Evolutionary conservation across 75 land plant species (phyloP).

Genomic region (Pinus tabuliformis): DNA sequence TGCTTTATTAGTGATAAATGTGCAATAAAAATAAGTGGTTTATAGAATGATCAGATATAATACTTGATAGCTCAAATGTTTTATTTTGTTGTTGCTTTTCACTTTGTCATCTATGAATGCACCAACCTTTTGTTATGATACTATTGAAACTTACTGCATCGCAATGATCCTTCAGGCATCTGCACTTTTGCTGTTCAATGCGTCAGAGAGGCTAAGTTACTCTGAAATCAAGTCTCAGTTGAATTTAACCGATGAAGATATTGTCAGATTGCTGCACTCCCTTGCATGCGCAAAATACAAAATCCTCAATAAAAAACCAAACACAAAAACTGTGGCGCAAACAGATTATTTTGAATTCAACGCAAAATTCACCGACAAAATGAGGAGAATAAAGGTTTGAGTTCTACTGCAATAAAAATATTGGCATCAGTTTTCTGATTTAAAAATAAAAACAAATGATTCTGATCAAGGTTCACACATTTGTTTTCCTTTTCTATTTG

Average conservation of each 20-base stretch:
- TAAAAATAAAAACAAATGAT: neutral
- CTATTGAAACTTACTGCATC: neutral
- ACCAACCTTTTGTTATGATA: neutral
- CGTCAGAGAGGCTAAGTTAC: slow-evolving; percentile 84
- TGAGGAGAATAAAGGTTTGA: slow-evolving; percentile 95
- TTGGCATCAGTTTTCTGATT: neutral
- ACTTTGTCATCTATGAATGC: neutral
- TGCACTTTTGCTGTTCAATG: slow-evolving; percentile 85
- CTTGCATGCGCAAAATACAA: slow-evolving; percentile 92
- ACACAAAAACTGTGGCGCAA: slow-evolving; percentile 63
- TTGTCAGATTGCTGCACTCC: slow-evolving; percentile 85
- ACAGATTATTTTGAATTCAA: slow-evolving; percentile 90
- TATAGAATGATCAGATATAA: neutral
- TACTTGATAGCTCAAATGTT: neutral
- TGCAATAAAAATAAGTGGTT: neutral
- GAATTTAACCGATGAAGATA: slow-evolving; percentile 89
- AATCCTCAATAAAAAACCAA: slow-evolving; percentile 85
- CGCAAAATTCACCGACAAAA: slow-evolving; percentile 87
- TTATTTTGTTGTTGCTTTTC: neutral
- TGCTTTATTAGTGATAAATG: neutral
- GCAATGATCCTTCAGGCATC: slow-evolving; percentile 93
- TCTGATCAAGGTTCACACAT: neutral
- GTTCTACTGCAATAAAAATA: neutral
- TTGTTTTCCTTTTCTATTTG: neutral
- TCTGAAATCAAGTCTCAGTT: slow-evolving; percentile 84